Evolutionary conservation across 140 eudicot genomes (phyloP).

Genomic region (Oenanthe javanica): DNA sequence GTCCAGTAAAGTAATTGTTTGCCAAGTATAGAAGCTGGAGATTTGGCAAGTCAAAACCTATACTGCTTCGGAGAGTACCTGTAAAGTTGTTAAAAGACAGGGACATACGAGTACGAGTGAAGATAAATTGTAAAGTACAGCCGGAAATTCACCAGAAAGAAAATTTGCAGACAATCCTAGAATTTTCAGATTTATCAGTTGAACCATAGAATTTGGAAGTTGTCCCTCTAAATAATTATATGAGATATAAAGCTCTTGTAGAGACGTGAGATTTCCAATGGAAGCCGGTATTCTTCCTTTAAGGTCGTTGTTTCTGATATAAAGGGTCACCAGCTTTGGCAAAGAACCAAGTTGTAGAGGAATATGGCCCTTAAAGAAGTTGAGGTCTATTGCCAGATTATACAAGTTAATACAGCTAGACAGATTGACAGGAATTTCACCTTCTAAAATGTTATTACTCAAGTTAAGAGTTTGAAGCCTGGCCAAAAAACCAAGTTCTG

Average conservation of each 20-base stretch:
- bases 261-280: slow-evolving; percentile 23
- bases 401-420: slow-evolving; percentile 20
- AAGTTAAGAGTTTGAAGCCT: slow-evolving; percentile 20
- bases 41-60: slow-evolving; percentile 14
- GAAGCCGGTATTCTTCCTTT: slow-evolving; percentile 20
- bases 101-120: neutral
- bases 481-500: slow-evolving; percentile 19
- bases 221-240: slow-evolving; percentile 10
- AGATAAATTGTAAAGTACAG: slow-evolving; percentile 25
- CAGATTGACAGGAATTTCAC: slow-evolving; percentile 17
- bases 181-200: neutral
- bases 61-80: slow-evolving; percentile 12
- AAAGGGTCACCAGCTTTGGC: slow-evolving; percentile 3
- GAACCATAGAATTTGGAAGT: slow-evolving; percentile 1
- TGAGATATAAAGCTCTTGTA: slow-evolving; percentile 10
- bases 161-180: slow-evolving; percentile 9
- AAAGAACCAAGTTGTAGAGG: slow-evolving; percentile 25
- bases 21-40: slow-evolving; percentile 10
- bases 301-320: slow-evolving; percentile 22
- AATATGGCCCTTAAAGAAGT: slow-evolving; percentile 17
- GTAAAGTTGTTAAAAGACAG: slow-evolving; percentile 13
- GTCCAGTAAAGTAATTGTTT: neutral
- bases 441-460: slow-evolving; percentile 23
- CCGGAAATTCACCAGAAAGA: slow-evolving; percentile 24
- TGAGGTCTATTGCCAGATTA: slow-evolving; percentile 18